Conservation (phyloP, 257 asterid genomes). For the Craterostigma plantagineum region DNA sequence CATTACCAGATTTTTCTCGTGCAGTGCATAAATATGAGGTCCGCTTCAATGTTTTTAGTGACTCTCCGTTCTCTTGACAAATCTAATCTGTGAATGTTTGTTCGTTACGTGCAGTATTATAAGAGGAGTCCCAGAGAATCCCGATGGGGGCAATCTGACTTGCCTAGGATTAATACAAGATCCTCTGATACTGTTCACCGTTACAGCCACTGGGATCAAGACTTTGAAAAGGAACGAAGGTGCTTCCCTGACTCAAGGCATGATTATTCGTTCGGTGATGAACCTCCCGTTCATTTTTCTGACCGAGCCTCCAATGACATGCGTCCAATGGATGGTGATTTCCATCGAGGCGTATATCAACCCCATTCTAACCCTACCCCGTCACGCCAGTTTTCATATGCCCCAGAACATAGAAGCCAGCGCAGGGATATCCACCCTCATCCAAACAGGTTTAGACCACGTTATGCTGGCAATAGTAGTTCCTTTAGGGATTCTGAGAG, state of each 20-base stretch:
- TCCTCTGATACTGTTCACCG: constrained; percentile 12
- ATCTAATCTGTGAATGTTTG: not conserved
- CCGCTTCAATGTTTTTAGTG: constrained; percentile 18
- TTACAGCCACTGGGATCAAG: constrained; percentile 12
- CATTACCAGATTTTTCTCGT: constrained; percentile 15
- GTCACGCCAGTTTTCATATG: constrained; percentile 70
- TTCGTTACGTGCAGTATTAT: constrained; percentile 14
- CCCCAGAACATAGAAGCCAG: constrained; percentile 40
- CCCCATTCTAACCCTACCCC: constrained; percentile 92
- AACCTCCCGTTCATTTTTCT: constrained; percentile 22
- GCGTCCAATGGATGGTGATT: constrained; percentile 16
- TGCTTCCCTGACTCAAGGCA: constrained; percentile 25
- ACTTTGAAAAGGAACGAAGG: constrained; percentile 28
- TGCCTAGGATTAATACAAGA: constrained; percentile 20
- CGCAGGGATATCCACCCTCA: constrained; percentile 40
- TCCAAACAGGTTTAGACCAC: constrained; percentile 39
- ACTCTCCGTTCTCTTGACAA: constrained; percentile 23
- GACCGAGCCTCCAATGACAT: constrained; percentile 21
- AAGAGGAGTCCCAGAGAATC: constrained; percentile 20
- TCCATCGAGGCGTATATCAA: constrained; percentile 31
- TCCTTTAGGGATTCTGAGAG: constrained; percentile 43
- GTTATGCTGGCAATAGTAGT: constrained; percentile 36
- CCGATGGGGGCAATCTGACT: constrained; percentile 17
- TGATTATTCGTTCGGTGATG: constrained; percentile 20
- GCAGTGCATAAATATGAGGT: constrained; percentile 17